Evolutionary conservation across 768 basidiomycete genomes (phyloP).

Genomic region (Mycena kentingensis): DNA sequence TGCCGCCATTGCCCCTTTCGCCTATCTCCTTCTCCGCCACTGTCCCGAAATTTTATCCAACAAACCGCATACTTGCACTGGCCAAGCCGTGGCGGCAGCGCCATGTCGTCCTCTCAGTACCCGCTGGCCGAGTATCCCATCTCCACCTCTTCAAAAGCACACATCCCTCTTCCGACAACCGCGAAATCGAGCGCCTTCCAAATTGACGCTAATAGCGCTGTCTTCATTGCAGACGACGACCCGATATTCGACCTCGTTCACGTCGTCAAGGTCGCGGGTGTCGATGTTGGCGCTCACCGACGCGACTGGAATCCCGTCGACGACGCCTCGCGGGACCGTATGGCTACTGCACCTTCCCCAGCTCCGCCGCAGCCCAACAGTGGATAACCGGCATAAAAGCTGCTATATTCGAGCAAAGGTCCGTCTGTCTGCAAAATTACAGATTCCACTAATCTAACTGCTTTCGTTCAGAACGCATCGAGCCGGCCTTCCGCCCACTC

Average conservation of each 20-base stretch:
- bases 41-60: slow-evolving; percentile 69
- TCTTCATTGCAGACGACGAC: slow-evolving; percentile 62
- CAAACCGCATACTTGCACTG: slow-evolving; percentile 70
- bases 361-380: slow-evolving; percentile 61
- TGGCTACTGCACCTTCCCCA: slow-evolving; percentile 73
- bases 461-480: slow-evolving; percentile 57
- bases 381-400: slow-evolving; percentile 80
- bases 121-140: slow-evolving; percentile 49
- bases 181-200: slow-evolving; percentile 73
- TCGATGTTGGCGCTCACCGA: slow-evolving; percentile 54
- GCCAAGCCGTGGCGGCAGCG: slow-evolving; percentile 37
- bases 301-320: slow-evolving; percentile 44
- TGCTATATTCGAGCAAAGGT: slow-evolving; percentile 73
- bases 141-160: slow-evolving; percentile 75
- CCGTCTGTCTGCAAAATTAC: slow-evolving; percentile 10
- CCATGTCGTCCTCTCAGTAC: slow-evolving; percentile 32
- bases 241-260: slow-evolving; percentile 39
- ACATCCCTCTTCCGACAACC: slow-evolving; percentile 49
- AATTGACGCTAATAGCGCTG: slow-evolving; percentile 75
- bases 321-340: slow-evolving; percentile 56
- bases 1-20: slow-evolving; percentile 52
- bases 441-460: slow-evolving; percentile 6
- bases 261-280: slow-evolving; percentile 70
- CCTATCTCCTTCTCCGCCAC: slow-evolving; percentile 52
- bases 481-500: slow-evolving; percentile 59